Base-by-base conservation (phyloP, 2,329 filamentous ascomycete species). In the Penicillium expansum region DNA sequence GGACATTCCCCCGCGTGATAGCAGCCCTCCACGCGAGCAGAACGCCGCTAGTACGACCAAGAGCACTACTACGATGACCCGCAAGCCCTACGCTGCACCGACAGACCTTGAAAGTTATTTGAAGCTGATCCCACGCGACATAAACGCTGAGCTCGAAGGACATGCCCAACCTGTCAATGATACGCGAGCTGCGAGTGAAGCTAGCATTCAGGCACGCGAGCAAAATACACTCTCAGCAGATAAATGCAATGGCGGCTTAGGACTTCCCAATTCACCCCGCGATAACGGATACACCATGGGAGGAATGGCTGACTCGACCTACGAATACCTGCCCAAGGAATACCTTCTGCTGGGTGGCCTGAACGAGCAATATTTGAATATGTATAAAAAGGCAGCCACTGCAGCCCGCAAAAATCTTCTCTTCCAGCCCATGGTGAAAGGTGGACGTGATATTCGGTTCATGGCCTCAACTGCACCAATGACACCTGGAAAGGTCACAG, bases 321-420 rank as follows among this genome's bases (percentile, higher is more conserved):
- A 80, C 58, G 79, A 81, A 60, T 81, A 81, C 56, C 63, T 81
- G n/a, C 79, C 79, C 5, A 81, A 81, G 60, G 74, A 79, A 64
- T 74, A 79, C 56, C 70, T 79, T 55, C 69, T 80, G 35, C 69
- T 80, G 5, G 77, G 78, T 27, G 76, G 76, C n/a, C 62, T 73
- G 18, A 71, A 70, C 44, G 65, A 73, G 9, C 76, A 78, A 58
- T 80, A 79, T 57, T 69, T 69, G 43, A 69, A 66, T 16, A 76
- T 80, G 71, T 80, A 80, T 56, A 69, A 75, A 53, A 72, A 69
- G 38, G 68, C 76, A 16, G 74, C 77, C 62, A 65, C 74, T 10
- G 61, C 72, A 7, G 69, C 71, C 33, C 74, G 74, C 27, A 70
- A 77, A 22, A 67, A 75, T 56, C 69, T 80, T 9, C 61, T 80